Evolutionary conservation across 2,329 filamentous ascomycete genomes (phyloP).

Genomic region (Aureobasidium sp.): DNA sequence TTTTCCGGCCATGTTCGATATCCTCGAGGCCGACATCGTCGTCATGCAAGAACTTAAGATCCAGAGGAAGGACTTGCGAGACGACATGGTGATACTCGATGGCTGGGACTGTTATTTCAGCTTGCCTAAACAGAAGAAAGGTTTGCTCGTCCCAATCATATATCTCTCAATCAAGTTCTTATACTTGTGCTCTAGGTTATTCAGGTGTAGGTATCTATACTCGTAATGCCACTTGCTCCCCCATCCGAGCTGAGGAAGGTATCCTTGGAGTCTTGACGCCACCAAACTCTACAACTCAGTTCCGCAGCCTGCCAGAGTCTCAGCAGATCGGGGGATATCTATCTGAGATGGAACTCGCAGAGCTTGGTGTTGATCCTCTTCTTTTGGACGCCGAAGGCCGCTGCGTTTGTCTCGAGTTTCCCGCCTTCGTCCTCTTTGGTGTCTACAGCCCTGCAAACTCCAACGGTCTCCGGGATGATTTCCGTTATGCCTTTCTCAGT

Average conservation of each 20-base stretch:
- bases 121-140: conserved; percentile 88
- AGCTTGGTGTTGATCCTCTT: conserved; percentile 58
- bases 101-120: conserved; percentile 98
- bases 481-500: conserved; percentile 71
- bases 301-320: conserved; percentile 64
- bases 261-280: conserved; percentile 72
- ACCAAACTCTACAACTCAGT: conserved; percentile 63
- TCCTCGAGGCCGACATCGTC: conserved; percentile 84
- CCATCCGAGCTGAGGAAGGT: conserved; percentile 90
- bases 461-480: conserved; percentile 75
- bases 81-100: conserved; percentile 92
- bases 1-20: conserved; percentile 77
- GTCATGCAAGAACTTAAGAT: conserved; percentile 97
- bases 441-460: conserved; percentile 88
- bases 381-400: conserved; percentile 84
- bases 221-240: conserved; percentile 74
- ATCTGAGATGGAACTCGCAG: conserved; percentile 56
- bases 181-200: conserved; percentile 57
- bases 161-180: background rate
- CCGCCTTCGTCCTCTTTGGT: conserved; percentile 86
- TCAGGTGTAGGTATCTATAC: conserved; percentile 95
- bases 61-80: conserved; percentile 79
- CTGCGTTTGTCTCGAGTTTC: conserved; percentile 86
- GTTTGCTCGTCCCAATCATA: conserved; percentile 37
- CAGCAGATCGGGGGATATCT: conserved; percentile 89